phyloP scores from a whole-genome alignment of 164 flowering plant species.

The Chimonanthus praecox region DNA sequence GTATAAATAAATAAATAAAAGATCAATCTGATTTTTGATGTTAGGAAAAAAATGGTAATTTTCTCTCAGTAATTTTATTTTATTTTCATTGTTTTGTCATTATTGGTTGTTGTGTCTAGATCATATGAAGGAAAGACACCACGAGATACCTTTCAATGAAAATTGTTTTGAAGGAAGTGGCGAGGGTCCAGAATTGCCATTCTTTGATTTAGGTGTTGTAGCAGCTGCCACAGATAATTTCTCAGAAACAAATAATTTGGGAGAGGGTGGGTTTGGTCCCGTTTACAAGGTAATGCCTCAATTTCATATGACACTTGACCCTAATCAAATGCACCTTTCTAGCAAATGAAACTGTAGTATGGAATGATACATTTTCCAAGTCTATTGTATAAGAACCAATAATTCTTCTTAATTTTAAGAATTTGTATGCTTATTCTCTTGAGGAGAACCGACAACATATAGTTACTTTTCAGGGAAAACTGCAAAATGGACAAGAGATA shows the following conservation, averaged over 20 bases:
- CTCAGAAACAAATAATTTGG: constrained; percentile 7
- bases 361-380: neutral
- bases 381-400: neutral
- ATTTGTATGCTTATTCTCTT: neutral
- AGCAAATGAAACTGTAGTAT: neutral
- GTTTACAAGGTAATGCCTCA: constrained; percentile 3
- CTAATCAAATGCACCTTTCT: neutral
- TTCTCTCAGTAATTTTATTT: neutral
- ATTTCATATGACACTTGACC: neutral
- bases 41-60: constrained; percentile 23
- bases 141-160: constrained; percentile 4
- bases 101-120: constrained; percentile 20
- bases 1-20: constrained; percentile 10
- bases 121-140: constrained; percentile 4
- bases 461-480: constrained; percentile 22
- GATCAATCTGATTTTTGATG: constrained; percentile 13
- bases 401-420: neutral
- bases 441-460: neutral
- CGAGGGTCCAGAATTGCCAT: neutral
- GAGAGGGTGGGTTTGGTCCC: constrained; percentile 11
- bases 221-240: constrained; percentile 5
- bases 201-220: neutral
- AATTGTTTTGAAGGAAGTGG: constrained; percentile 8
- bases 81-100: neutral
- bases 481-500: constrained; percentile 23